Conservation (phyloP, 257 asterid genomes). For the Solanum paucissectum region DNA sequence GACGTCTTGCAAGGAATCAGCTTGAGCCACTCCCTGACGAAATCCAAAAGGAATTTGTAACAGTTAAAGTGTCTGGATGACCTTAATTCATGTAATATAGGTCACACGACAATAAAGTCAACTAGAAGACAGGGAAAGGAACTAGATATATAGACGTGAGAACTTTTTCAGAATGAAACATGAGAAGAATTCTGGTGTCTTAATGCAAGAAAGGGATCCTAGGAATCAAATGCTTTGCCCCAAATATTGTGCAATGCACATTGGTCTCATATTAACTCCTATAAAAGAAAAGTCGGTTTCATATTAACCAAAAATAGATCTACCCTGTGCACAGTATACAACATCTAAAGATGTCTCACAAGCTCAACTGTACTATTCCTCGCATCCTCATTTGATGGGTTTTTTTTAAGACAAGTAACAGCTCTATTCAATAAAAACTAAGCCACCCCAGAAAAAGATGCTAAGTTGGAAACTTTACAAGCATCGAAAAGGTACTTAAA, state of each 20-base stretch:
- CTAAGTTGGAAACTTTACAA: too few relatives aligned
- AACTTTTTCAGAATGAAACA: background rate
- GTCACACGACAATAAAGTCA: background rate
- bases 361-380: background rate
- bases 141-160: background rate
- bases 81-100: background rate
- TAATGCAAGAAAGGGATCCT: background rate
- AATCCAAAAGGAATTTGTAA: slow-evolving; percentile 37
- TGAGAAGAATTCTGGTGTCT: background rate
- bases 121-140: background rate
- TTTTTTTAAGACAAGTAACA: background rate
- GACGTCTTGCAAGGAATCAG: slow-evolving; percentile 32
- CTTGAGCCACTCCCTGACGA: slow-evolving; percentile 12
- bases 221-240: background rate
- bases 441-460: too few relatives aligned
- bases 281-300: background rate
- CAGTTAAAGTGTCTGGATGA: background rate
- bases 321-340: background rate
- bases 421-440: too few relatives aligned
- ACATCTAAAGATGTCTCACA: background rate
- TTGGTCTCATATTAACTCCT: background rate
- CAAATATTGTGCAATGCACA: background rate
- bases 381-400: background rate
- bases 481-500: too few relatives aligned
- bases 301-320: background rate